Evolutionary conservation across 371 early-diverging fungal species (phyloP).

Genomic region (Mortierella sp.): DNA sequence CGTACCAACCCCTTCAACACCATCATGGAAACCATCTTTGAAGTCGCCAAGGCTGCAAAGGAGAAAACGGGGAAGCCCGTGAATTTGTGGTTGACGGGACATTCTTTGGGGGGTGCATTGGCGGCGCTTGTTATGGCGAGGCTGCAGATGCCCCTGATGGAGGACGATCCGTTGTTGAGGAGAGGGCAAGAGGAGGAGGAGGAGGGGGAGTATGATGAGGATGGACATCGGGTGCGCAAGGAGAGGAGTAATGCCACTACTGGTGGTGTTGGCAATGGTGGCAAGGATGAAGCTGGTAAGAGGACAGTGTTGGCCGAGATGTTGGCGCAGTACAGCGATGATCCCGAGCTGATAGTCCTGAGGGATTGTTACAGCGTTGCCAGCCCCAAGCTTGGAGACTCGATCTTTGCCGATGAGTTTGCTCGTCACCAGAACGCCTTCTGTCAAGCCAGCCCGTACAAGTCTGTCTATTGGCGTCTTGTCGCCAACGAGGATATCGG

Average conservation of each 20-base stretch:
- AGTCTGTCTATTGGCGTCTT: conserved; percentile 16
- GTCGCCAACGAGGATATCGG: conserved; percentile 19
- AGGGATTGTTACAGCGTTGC: conserved; percentile 63
- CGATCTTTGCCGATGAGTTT: conserved; percentile 20
- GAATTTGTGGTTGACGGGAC: conserved; percentile 67
- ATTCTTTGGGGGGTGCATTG: conserved; percentile 64
- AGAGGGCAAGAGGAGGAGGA: background rate
- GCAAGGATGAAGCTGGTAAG: background rate
- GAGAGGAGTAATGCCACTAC: background rate
- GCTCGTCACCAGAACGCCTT: background rate
- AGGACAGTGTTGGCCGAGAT: background rate
- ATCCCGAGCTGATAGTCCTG: conserved; percentile 31
- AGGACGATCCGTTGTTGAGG: conserved; percentile 41
- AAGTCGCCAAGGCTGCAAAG: conserved; percentile 53
- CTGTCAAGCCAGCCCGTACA: conserved; percentile 6
- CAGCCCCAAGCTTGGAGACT: conserved; percentile 63
- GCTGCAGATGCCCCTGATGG: conserved; percentile 58
- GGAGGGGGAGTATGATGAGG: conserved; percentile 6
- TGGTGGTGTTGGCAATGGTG: background rate
- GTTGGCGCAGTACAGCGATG: conserved; percentile 5
- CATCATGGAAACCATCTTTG: conserved; percentile 59
- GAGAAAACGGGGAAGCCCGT: conserved; percentile 52
- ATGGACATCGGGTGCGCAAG: conserved; percentile 4
- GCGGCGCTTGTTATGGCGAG: conserved; percentile 63
- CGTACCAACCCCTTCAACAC: conserved; percentile 62